A percentile compares a stretch with the other conserved stretches of the same genome.
phyloP scores from a whole-genome alignment of 2,329 filamentous ascomycete species.

The Xylaria sp. region DNA sequence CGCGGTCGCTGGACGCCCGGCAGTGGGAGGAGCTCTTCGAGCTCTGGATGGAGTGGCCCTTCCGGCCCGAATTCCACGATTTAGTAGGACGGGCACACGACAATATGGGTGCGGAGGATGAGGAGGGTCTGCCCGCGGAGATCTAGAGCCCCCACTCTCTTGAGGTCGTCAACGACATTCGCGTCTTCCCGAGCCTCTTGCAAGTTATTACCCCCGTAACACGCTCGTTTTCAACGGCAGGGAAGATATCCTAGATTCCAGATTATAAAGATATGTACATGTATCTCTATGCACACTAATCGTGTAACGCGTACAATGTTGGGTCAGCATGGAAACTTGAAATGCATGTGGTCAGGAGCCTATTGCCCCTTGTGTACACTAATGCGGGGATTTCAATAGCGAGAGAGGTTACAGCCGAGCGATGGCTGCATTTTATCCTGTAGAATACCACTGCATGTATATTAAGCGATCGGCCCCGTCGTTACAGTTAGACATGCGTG shows the following conservation, averaged over 20 bases:
- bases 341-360: not conserved
- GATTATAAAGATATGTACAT: too few relatives aligned
- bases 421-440: not conserved
- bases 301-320: not conserved
- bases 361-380: not conserved
- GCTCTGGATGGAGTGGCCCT: slow-evolving; percentile 71
- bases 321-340: too few relatives aligned
- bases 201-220: too few relatives aligned
- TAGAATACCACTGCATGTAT: not conserved
- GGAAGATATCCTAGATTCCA: too few relatives aligned
- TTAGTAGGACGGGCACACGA: slow-evolving; percentile 50
- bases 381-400: not conserved
- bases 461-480: not conserved
- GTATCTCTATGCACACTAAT: not conserved
- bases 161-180: too few relatives aligned
- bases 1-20: slow-evolving; percentile 55
- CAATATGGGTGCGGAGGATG: slow-evolving; percentile 24
- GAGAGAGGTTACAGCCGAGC: not conserved
- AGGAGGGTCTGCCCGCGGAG: slow-evolving; percentile 4
- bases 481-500: not conserved
- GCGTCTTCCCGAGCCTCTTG: too few relatives aligned
- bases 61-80: slow-evolving; percentile 56
- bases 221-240: too few relatives aligned
- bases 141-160: not conserved
- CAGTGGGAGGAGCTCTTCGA: slow-evolving; percentile 65